These are phyloP conservation scores for Trichophyton rubrum DNA, from an alignment of 2,329 filamentous ascomycete species.

Conservation along the genomic window DNA sequence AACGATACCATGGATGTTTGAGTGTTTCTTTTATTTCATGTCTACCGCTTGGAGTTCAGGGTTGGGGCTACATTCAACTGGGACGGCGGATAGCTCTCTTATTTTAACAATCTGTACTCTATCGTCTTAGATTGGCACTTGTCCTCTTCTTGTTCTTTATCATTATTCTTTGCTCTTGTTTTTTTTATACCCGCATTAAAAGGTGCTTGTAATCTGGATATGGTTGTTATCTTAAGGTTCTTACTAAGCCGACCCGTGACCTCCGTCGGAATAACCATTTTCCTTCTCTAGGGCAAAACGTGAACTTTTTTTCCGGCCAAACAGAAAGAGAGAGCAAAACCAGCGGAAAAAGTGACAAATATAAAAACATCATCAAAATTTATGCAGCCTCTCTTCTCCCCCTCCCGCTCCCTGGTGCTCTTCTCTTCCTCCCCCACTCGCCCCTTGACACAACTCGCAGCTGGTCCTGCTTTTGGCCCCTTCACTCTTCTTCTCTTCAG, in stretches of 20 bases:
- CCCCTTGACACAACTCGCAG: conserved; percentile 40
- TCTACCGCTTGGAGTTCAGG: conserved; percentile 2
- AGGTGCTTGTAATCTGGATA: no score
- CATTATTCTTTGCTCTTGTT: neutral
- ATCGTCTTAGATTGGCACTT: neutral
- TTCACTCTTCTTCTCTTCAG: conserved; percentile 4
- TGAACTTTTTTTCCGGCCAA: neutral
- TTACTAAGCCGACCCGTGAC: neutral
- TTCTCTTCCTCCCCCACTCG: conserved; percentile 27
- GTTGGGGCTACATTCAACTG: neutral
- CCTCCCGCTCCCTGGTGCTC: conserved; percentile 8
- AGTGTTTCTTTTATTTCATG: neutral
- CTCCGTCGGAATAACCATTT: neutral
- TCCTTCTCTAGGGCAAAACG: neutral
- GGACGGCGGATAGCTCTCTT: neutral
- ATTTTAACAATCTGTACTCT: neutral
- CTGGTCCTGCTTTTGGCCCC: conserved; percentile 47
- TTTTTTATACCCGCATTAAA: neutral
- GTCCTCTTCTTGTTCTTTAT: neutral
- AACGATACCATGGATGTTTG: conserved; percentile 12
- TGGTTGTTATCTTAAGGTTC: neutral
- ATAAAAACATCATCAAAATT: neutral
- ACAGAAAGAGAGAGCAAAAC: neutral
- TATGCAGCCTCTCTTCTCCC: conserved; percentile 3
- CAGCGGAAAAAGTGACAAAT: neutral